phyloP scores from a whole-genome alignment of 176 grass and related monocot genomes.

The Aegilops speltoides region DNA sequence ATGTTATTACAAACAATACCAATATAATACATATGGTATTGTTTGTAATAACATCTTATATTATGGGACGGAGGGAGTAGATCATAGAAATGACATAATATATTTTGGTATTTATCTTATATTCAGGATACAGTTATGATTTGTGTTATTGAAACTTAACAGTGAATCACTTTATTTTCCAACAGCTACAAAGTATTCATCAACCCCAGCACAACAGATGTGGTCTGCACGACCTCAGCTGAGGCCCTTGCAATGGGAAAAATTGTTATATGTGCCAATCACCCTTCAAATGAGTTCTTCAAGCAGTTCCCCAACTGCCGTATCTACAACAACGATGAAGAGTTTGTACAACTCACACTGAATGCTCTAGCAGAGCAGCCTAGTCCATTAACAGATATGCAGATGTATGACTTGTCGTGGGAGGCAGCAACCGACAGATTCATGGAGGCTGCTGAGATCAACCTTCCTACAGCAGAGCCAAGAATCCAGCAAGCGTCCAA shows the following conservation, averaged over 20 bases:
- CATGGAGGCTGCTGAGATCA: slow-evolving; percentile 62
- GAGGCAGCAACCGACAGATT: slow-evolving; percentile 86
- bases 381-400: slow-evolving; percentile 60
- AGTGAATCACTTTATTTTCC: slow-evolving; percentile 28
- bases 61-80: not conserved
- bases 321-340: slow-evolving; percentile 66
- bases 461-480: slow-evolving; percentile 21
- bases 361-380: slow-evolving; percentile 68
- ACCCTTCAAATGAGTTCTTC: slow-evolving; percentile 98
- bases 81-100: not conserved
- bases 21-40: no score
- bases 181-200: slow-evolving; percentile 93
- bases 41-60: no score
- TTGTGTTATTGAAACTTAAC: slow-evolving; percentile 18
- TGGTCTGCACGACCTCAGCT: slow-evolving; percentile 87
- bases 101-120: not conserved
- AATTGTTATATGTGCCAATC: slow-evolving; percentile 88
- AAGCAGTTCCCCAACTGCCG: slow-evolving; percentile 93
- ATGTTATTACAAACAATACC: no score
- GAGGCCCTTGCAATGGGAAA: slow-evolving; percentile 98
- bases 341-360: slow-evolving; percentile 78
- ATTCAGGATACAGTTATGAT: not conserved
- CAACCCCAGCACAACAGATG: slow-evolving; percentile 95
- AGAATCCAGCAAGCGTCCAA: slow-evolving; percentile 35
- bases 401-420: slow-evolving; percentile 77